phyloP scores from a whole-genome alignment of 805 yeast genomes.

The Candida sithepensis region DNA sequence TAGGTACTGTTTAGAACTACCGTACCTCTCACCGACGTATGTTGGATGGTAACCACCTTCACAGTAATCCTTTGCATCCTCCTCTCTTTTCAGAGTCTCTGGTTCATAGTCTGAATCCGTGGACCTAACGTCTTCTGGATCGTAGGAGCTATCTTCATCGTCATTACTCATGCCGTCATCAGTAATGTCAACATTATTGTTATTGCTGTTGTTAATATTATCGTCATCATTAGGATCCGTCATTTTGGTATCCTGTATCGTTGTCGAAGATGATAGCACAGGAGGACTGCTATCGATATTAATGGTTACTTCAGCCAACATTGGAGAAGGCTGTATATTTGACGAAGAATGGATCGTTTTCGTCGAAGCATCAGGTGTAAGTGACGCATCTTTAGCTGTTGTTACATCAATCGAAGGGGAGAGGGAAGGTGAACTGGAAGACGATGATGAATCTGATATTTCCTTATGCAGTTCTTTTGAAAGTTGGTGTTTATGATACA shows the following conservation, averaged over 20 bases:
- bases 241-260: not conserved
- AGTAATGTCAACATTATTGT: no score
- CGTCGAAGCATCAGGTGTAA: not conserved
- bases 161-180: no score
- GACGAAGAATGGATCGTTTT: not conserved
- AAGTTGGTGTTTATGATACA: constrained; percentile 3
- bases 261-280: no score
- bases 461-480: constrained; percentile 2
- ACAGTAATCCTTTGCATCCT: constrained; percentile 48
- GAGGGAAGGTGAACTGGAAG: not conserved
- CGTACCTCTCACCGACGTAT: constrained; percentile 50
- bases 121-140: constrained; percentile 25
- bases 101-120: constrained; percentile 24
- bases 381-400: not conserved
- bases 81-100: constrained; percentile 39
- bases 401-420: not conserved
- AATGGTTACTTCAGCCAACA: not conserved
- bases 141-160: constrained; percentile 3
- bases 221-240: not conserved
- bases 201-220: not conserved
- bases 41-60: constrained; percentile 68
- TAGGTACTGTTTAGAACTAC: constrained; percentile 40
- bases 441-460: not conserved
- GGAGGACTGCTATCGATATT: no score
- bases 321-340: not conserved